Evolutionary conservation across 495 filamentous ascomycete genomes (phyloP).

Genomic region (Rusavskia elegans): DNA sequence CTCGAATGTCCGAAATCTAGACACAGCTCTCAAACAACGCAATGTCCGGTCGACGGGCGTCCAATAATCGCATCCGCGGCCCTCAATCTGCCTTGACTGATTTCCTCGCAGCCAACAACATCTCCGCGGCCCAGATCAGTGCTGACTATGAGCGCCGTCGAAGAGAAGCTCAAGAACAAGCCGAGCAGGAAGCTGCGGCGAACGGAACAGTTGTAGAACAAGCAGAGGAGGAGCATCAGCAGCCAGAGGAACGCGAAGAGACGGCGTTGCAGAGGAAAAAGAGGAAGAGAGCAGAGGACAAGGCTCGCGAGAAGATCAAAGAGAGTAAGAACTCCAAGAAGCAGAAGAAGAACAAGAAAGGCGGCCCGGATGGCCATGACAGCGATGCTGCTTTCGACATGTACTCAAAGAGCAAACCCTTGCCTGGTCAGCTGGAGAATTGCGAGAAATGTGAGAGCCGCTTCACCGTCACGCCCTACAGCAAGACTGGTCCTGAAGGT

Average conservation of each 20-base stretch:
- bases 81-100: constrained; percentile 68
- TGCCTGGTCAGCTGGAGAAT: constrained; percentile 76
- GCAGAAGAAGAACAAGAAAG: constrained; percentile 34
- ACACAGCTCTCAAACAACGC: too few relatives aligned
- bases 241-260: constrained; percentile 15
- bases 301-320: constrained; percentile 60
- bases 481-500: constrained; percentile 61
- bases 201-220: constrained; percentile 8
- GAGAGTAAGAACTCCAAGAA: constrained; percentile 53
- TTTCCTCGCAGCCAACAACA: constrained; percentile 74
- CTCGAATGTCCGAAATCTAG: too few relatives aligned
- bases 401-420: constrained; percentile 43
- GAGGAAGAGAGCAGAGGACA: constrained; percentile 42
- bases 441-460: constrained; percentile 75
- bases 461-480: constrained; percentile 89
- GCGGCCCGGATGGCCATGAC: constrained; percentile 28
- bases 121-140: constrained; percentile 67
- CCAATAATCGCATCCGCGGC: constrained; percentile 40
- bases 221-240: constrained; percentile 14
- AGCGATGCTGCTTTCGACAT: constrained; percentile 33
- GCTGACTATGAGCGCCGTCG: constrained; percentile 40
- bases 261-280: constrained; percentile 41
- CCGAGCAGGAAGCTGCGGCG: constrained; percentile 14
- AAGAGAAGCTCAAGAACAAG: constrained; percentile 27
- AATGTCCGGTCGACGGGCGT: constrained; percentile 27